Base-by-base conservation (phyloP, 352 stramenopile genomes). In the Pythium biforme region DNA sequence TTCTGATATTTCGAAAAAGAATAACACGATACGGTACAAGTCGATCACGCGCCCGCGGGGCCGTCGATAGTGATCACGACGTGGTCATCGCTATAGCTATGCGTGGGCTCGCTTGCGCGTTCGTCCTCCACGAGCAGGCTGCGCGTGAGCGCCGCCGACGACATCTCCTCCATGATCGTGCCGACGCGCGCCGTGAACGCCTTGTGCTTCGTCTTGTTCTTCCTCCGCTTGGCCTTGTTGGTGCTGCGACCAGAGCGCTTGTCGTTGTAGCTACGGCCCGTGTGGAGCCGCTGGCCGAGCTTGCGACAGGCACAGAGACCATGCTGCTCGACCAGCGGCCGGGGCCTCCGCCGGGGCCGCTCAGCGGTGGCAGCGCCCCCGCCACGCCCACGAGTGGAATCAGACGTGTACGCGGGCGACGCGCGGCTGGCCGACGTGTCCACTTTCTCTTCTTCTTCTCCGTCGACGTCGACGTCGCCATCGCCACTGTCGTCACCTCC, bases 291-390 rank as follows among this genome's bases (percentile, higher is more conserved):
- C 58, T 83, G 75, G 0, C 75, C 75, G 6, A 75, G 63, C 53
- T 79, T 78, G 6, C 66, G 68, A 45, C 75, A 81, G 6, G 55
- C 60, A 46, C 75, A 81, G 33, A 78, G 48, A 1, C 64, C 47
- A 8, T 68, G 49, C 11, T 67, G 58, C 27, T 73, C 48, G 3
- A 46, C n/a, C 1, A 60, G 34, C 4, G 47, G 53, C 5, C 55
- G 34, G 15, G 34, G 34, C 34, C 34, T 14, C 14, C 34, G 34
- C 8, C 34, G 34, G 5, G 34, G 34, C 12, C 34, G 34, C 34
- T 34, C 31, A 10, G 31, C 31, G 31, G 31, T 34, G 31, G 5
- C 31, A 11, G 31, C 10, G 31, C 31, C 5, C 31, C 31, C 31
- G 31, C 31, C 10, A 34, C 25, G n/a, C n/a, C n/a, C n/a, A n/a